These are phyloP conservation scores for Eucalyptus camaldulensis DNA, from an alignment of 345 rosid genomes.

Conservation along the genomic window DNA sequence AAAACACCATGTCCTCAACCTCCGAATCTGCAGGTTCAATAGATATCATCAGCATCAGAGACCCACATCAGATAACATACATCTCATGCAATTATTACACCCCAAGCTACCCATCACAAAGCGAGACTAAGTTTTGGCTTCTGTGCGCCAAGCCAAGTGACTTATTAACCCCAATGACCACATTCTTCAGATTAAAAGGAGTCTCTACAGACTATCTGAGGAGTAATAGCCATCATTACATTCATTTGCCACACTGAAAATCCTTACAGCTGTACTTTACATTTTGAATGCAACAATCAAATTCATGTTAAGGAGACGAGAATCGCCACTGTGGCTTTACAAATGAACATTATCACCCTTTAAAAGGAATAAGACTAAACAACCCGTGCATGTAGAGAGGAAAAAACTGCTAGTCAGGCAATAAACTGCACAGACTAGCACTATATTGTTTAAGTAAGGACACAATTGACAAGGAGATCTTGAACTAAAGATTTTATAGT, in stretches of 20 bases:
- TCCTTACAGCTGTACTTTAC: neutral
- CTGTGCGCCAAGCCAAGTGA: neutral
- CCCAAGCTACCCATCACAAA: neutral
- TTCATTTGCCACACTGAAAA: neutral
- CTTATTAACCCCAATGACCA: neutral
- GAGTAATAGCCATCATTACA: neutral
- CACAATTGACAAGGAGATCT: neutral
- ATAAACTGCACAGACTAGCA: neutral
- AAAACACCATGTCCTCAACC: neutral
- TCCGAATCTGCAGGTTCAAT: neutral
- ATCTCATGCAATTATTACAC: neutral
- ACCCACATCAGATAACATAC: neutral
- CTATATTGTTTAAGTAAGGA: neutral
- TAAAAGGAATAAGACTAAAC: neutral
- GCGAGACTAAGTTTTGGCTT: neutral
- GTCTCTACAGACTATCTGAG: neutral
- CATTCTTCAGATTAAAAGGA: neutral
- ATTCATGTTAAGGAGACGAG: neutral
- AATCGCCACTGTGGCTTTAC: neutral
- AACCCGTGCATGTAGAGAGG: neutral
- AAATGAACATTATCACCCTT: neutral
- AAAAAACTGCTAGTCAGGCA: neutral
- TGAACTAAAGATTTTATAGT: neutral
- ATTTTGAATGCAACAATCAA: neutral
- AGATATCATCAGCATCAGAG: neutral